Evolutionary conservation across 169 alveolate species (phyloP).

Genomic region (Babesia divergens): DNA sequence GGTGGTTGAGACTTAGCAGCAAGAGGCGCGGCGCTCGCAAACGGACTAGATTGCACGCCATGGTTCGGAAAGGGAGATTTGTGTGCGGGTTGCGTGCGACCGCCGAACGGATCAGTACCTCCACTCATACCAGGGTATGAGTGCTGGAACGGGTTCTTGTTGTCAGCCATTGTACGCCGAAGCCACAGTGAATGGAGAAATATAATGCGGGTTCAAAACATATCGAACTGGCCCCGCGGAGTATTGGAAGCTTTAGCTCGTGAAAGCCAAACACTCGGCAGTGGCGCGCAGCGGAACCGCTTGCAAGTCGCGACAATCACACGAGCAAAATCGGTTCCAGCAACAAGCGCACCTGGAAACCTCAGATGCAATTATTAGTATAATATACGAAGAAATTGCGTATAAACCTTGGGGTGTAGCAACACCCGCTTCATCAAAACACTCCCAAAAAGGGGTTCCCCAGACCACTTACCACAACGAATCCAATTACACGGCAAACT

Average conservation of each 20-base stretch:
- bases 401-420: background rate
- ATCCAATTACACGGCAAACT: background rate
- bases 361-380: background rate
- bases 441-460: background rate
- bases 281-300: slow-evolving; percentile 13
- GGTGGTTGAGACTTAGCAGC: background rate
- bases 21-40: background rate
- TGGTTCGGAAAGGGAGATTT: slow-evolving; percentile 15
- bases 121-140: slow-evolving; percentile 6
- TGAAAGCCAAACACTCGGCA: background rate
- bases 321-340: background rate
- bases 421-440: slow-evolving; percentile 25
- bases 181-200: background rate
- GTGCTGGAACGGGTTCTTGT: background rate
- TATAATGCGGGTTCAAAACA: background rate
- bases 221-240: background rate
- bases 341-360: background rate
- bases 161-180: slow-evolving; percentile 1
- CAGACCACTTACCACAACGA: slow-evolving; percentile 27
- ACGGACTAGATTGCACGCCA: slow-evolving; percentile 9
- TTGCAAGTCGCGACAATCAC: slow-evolving; percentile 2
- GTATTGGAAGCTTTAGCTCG: background rate
- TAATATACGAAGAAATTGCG: background rate
- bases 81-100: background rate
- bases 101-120: slow-evolving; percentile 21